Percentiles rank a stretch among this genome's conserved stretches.
These are phyloP conservation scores for Schwanniomyces vanrijiae DNA, from an alignment of 805 yeast genomes.

Conservation along the genomic window DNA sequence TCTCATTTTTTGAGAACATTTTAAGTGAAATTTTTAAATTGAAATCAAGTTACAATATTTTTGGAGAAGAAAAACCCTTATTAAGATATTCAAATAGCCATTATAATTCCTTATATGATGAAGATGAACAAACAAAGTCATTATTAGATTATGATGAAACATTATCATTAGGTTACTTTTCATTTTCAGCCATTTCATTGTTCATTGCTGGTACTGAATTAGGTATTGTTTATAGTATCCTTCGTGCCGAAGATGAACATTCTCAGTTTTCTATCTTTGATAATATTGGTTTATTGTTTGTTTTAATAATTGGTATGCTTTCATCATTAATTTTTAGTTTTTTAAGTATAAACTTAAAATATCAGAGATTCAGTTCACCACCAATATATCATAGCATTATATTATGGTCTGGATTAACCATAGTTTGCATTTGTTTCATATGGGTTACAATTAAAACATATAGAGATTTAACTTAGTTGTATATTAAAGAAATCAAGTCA, in stretches of 20 bases:
- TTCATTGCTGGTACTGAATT: slow-evolving; percentile 40
- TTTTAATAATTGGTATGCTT: slow-evolving; percentile 31
- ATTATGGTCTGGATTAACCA: slow-evolving; percentile 13
- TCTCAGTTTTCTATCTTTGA: slow-evolving; percentile 25
- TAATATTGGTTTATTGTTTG: slow-evolving; percentile 32
- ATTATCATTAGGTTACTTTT: slow-evolving; percentile 35
- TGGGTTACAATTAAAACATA: slow-evolving; percentile 10
- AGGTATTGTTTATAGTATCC: slow-evolving; percentile 37
- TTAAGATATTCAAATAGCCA: slow-evolving; percentile 11
- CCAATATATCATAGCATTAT: slow-evolving; percentile 20
- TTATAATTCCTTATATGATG: slow-evolving; percentile 34
- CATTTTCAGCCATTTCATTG: slow-evolving; percentile 32
- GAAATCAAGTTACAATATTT: slow-evolving; percentile 6
- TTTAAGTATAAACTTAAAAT: slow-evolving; percentile 33
- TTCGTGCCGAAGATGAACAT: slow-evolving; percentile 19
- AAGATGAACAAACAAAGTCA: slow-evolving; percentile 20
- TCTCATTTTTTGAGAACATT: slow-evolving; percentile 15
- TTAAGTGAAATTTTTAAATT: slow-evolving; percentile 11
- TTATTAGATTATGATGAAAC: slow-evolving; percentile 36
- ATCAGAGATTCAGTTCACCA: slow-evolving; percentile 27
- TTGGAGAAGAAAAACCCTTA: slow-evolving; percentile 6
- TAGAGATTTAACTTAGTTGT: neutral
- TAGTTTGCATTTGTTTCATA: slow-evolving; percentile 13
- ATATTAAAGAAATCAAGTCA: neutral
- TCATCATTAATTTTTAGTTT: slow-evolving; percentile 33